Evolutionary conservation across 805 yeast species (phyloP).

Genomic region (Saccharomyces kudriavzevii): DNA sequence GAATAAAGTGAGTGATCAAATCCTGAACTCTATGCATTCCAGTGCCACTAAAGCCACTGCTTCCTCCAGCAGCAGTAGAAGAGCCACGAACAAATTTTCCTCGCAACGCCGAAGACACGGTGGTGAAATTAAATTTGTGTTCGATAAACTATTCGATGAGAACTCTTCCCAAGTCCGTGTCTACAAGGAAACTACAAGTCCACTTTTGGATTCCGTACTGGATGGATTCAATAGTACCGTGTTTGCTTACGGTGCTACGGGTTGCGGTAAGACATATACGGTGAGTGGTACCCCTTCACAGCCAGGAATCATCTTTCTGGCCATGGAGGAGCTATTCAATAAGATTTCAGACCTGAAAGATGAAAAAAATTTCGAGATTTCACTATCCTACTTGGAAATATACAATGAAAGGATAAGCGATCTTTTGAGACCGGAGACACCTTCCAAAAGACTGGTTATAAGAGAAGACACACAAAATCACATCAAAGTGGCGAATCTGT

Average conservation of each 20-base stretch:
- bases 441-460: slow-evolving; percentile 43
- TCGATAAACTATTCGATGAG: slow-evolving; percentile 71
- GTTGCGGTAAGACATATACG: slow-evolving; percentile 95
- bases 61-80: neutral
- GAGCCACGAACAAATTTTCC: neutral
- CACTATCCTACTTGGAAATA: slow-evolving; percentile 73
- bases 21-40: slow-evolving; percentile 24
- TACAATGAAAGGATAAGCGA: slow-evolving; percentile 87
- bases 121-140: slow-evolving; percentile 68
- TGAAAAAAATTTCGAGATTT: slow-evolving; percentile 49
- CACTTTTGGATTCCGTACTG: slow-evolving; percentile 62
- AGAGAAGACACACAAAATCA: slow-evolving; percentile 60
- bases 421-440: slow-evolving; percentile 50
- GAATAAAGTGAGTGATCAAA: slow-evolving; percentile 25
- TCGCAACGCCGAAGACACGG: slow-evolving; percentile 3
- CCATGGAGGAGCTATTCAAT: slow-evolving; percentile 67
- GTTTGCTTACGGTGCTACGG: slow-evolving; percentile 96
- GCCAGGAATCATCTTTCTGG: slow-evolving; percentile 74
- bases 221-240: slow-evolving; percentile 88
- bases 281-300: slow-evolving; percentile 63
- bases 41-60: slow-evolving; percentile 2
- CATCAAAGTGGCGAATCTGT: slow-evolving; percentile 65
- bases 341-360: slow-evolving; percentile 50
- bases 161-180: slow-evolving; percentile 58
- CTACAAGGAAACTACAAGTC: slow-evolving; percentile 56